A percentile compares a stretch with the other conserved stretches of the same genome.
phyloP scores from a whole-genome alignment of 805 yeast species.

The Lipomyces kockii region DNA sequence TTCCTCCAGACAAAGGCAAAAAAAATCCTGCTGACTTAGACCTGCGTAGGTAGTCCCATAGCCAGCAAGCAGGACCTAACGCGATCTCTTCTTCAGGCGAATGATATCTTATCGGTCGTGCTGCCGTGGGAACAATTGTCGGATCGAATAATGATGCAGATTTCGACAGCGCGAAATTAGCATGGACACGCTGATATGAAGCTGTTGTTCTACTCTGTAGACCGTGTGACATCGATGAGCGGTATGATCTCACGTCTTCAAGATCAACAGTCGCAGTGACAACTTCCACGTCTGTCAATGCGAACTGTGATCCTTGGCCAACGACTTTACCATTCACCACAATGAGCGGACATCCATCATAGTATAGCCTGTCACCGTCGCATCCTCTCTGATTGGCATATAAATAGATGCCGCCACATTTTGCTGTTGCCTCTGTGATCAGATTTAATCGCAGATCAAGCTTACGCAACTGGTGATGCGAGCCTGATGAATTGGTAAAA shows the following conservation, averaged over 20 bases:
- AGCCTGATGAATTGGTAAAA: constrained; percentile 91
- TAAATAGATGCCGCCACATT: constrained; percentile 94
- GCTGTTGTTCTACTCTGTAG: constrained; percentile 58
- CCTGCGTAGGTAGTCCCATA: constrained; percentile 96
- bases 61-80: constrained; percentile 98
- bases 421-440: constrained; percentile 89
- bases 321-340: constrained; percentile 89
- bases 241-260: constrained; percentile 84
- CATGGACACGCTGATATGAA: constrained; percentile 59
- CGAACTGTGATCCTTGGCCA: constrained; percentile 92
- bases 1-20: constrained; percentile 94
- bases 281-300: constrained; percentile 90
- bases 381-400: constrained; percentile 97
- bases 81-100: constrained; percentile 96
- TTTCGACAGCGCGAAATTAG: constrained; percentile 65
- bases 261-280: constrained; percentile 92
- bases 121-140: constrained; percentile 59
- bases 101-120: constrained; percentile 63
- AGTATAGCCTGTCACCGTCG: constrained; percentile 95
- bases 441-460: constrained; percentile 81
- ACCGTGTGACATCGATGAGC: constrained; percentile 76
- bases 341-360: constrained; percentile 96
- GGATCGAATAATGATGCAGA: constrained; percentile 63
- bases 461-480: constrained; percentile 96
- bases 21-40: constrained; percentile 90